Conservation (phyloP, 257 asterid genomes). For the Solanum paucissectum region DNA sequence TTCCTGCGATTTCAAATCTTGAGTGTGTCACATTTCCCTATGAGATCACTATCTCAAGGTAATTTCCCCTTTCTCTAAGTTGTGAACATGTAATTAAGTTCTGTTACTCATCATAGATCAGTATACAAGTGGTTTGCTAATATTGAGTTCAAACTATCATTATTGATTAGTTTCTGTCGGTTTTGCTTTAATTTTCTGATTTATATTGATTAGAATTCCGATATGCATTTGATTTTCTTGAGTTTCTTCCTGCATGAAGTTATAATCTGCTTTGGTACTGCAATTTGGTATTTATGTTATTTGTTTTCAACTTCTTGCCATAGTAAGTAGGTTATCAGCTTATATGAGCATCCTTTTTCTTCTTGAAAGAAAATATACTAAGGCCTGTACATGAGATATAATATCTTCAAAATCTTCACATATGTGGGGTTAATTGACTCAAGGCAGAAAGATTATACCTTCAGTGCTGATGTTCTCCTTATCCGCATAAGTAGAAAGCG, state of each 20-base stretch:
- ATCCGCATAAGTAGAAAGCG: not conserved
- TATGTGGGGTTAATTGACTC: not conserved
- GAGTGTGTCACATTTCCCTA: slow-evolving; percentile 90
- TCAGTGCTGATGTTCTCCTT: not conserved
- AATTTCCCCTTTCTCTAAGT: slow-evolving; percentile 1
- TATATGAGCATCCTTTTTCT: not conserved
- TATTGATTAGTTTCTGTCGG: not conserved
- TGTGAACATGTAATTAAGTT: not conserved
- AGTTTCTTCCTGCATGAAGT: not conserved
- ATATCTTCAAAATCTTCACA: not conserved
- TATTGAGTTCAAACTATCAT: not conserved
- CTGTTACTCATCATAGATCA: not conserved
- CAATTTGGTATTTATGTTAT: not conserved
- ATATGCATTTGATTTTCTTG: not conserved
- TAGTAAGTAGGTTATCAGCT: not conserved
- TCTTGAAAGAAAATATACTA: too few relatives aligned
- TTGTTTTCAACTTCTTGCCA: not conserved
- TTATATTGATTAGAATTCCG: not conserved
- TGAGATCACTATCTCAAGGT: slow-evolving; percentile 94
- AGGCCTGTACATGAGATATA: not conserved
- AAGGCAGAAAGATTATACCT: not conserved
- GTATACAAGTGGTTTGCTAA: not conserved
- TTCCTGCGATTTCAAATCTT: slow-evolving; percentile 77
- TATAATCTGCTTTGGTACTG: not conserved
- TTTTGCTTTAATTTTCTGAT: not conserved